A percentile compares a stretch with the other conserved stretches of the same genome.
Evolutionary conservation across 805 yeast genomes (phyloP).

Genomic region (Wickerhamomyces rabaulensis): DNA sequence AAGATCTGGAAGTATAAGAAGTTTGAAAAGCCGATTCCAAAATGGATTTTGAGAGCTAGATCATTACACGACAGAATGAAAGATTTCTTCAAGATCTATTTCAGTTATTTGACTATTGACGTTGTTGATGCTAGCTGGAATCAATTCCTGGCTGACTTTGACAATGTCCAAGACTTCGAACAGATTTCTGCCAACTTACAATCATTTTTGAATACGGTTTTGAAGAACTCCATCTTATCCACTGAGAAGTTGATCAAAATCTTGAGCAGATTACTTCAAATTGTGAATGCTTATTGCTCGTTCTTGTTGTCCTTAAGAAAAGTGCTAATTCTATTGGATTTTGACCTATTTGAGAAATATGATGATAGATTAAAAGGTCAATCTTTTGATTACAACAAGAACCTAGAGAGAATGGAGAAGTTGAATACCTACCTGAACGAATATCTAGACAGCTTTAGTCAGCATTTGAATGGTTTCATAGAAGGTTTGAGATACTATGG

Average conservation of each 20-base stretch:
- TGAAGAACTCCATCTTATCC: conserved; percentile 65
- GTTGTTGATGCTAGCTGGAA: conserved; percentile 54
- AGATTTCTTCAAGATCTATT: conserved; percentile 49
- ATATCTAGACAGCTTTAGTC: conserved; percentile 40
- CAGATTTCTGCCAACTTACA: conserved; percentile 42
- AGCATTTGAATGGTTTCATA: conserved; percentile 40
- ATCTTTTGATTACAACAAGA: conserved; percentile 34
- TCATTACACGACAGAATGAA: conserved; percentile 46
- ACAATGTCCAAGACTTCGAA: conserved; percentile 33
- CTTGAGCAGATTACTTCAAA: conserved; percentile 39
- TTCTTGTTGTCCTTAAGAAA: conserved; percentile 50
- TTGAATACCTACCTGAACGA: conserved; percentile 36
- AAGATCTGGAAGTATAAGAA: conserved; percentile 58
- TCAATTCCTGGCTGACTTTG: conserved; percentile 29
- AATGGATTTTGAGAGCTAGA: conserved; percentile 52
- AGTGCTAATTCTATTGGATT: conserved; percentile 45
- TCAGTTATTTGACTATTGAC: conserved; percentile 49
- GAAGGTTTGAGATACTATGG: conserved; percentile 42
- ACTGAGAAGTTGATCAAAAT: conserved; percentile 46
- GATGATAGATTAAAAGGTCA: conserved; percentile 34
- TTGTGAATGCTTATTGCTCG: conserved; percentile 42
- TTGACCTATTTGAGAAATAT: conserved; percentile 34
- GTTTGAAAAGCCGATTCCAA: conserved; percentile 37
- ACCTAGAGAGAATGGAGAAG: conserved; percentile 34
- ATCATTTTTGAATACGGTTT: conserved; percentile 53